Evolutionary conservation across 2,329 filamentous ascomycete species (phyloP).

Genomic region (Xylariaceae sp.): DNA sequence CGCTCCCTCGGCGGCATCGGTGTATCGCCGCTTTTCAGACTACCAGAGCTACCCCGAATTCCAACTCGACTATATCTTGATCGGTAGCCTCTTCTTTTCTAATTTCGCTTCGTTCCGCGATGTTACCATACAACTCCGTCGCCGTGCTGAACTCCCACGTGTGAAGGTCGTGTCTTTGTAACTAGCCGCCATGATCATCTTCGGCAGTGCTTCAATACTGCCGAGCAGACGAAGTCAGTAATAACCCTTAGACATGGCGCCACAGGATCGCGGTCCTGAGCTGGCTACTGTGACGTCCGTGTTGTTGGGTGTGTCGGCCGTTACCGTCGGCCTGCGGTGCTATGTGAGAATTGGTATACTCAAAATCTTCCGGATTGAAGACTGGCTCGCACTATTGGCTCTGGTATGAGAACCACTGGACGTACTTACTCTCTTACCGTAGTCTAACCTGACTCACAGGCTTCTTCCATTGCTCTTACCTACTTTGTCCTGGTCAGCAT

Average conservation of each 20-base stretch:
- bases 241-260: slow-evolving; percentile 12
- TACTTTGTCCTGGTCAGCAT: slow-evolving; percentile 22
- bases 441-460: slow-evolving; percentile 16
- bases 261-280: slow-evolving; percentile 25
- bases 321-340: slow-evolving; percentile 27
- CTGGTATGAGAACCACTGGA: slow-evolving; percentile 17
- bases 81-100: neutral
- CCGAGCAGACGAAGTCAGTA: neutral
- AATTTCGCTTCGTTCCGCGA: slow-evolving; percentile 12
- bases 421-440: neutral
- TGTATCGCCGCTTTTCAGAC: neutral
- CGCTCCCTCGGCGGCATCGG: neutral
- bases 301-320: slow-evolving; percentile 19
- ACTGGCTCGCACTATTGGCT: slow-evolving; percentile 25
- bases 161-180: neutral
- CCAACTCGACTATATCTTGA: slow-evolving; percentile 5
- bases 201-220: neutral
- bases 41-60: neutral
- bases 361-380: slow-evolving; percentile 26
- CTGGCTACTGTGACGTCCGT: slow-evolving; percentile 16
- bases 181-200: neutral
- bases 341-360: slow-evolving; percentile 26
- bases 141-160: neutral
- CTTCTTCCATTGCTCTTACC: slow-evolving; percentile 20
- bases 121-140: slow-evolving; percentile 5